A percentile compares a stretch with the other conserved stretches of the same genome.
Conservation (phyloP, 2,329 filamentous ascomycete species). For the Colletotrichum navitas region DNA sequence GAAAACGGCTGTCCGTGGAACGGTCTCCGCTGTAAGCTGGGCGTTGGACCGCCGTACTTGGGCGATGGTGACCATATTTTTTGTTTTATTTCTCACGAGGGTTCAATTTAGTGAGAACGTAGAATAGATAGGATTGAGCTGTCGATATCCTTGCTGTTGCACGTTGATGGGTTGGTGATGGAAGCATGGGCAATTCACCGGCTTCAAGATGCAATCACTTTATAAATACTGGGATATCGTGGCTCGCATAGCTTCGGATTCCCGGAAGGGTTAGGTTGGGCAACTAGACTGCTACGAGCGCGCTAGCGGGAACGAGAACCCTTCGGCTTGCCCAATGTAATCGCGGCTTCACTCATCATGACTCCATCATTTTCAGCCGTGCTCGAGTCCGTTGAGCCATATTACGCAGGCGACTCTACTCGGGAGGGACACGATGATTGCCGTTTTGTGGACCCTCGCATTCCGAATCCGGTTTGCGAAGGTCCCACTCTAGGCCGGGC, state of each 20-base stretch:
- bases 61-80: slow-evolving; percentile 52
- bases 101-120: background rate
- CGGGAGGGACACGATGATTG: background rate
- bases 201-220: background rate
- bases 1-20: slow-evolving; percentile 57
- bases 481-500: background rate
- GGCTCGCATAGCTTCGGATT: slow-evolving; percentile 33
- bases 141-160: background rate
- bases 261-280: background rate
- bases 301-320: background rate
- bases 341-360: background rate
- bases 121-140: background rate
- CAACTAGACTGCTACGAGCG: background rate
- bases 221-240: background rate
- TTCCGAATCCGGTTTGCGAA: slow-evolving; percentile 32
- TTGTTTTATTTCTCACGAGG: background rate
- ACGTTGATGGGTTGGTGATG: background rate
- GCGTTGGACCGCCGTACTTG: slow-evolving; percentile 55
- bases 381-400: background rate
- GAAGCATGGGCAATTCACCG: background rate
- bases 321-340: background rate
- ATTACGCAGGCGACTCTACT: background rate
- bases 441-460: slow-evolving; percentile 3
- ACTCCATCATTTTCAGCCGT: background rate
- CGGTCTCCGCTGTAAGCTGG: slow-evolving; percentile 53